These are phyloP conservation scores for Hypoxylon subgilvum DNA, from an alignment of 495 filamentous ascomycete species.

Conservation along the genomic window DNA sequence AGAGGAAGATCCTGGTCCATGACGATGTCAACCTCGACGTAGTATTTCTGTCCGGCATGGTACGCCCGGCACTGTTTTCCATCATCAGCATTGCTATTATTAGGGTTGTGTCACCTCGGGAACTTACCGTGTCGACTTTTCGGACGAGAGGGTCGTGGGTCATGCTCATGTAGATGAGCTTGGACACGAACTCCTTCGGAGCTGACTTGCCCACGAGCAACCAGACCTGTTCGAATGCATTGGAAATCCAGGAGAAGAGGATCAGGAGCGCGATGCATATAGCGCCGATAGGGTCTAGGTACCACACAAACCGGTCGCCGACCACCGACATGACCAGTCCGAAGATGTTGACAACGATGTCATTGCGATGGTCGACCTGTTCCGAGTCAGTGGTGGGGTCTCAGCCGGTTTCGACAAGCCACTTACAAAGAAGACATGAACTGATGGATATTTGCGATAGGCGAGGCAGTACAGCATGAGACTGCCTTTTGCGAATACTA, in stretches of 20 bases:
- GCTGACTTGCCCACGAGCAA: slow-evolving; percentile 61
- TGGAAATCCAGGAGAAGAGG: slow-evolving; percentile 60
- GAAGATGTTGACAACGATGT: slow-evolving; percentile 61
- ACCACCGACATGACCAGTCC: slow-evolving; percentile 61
- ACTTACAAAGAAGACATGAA: slow-evolving; percentile 59
- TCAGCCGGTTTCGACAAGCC: background rate
- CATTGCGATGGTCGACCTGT: slow-evolving; percentile 60
- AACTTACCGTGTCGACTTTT: slow-evolving; percentile 60
- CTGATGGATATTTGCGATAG: slow-evolving; percentile 59
- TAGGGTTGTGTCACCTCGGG: background rate
- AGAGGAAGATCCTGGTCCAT: slow-evolving; percentile 59
- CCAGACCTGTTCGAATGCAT: slow-evolving; percentile 64
- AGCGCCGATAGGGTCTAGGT: slow-evolving; percentile 61
- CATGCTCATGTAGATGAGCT: slow-evolving; percentile 63
- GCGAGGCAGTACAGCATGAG: slow-evolving; percentile 60
- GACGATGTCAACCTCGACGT: slow-evolving; percentile 64
- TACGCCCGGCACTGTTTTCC: slow-evolving; percentile 55
- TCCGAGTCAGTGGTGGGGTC: slow-evolving; percentile 17
- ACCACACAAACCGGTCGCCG: slow-evolving; percentile 61
- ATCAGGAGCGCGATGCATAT: slow-evolving; percentile 62
- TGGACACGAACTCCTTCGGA: slow-evolving; percentile 60
- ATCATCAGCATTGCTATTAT: slow-evolving; percentile 4
- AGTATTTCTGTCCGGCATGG: slow-evolving; percentile 62
- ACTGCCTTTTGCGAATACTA: slow-evolving; percentile 55
- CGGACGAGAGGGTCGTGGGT: slow-evolving; percentile 58